Evolutionary conservation across 306 rosid species (phyloP), one percentile per base, ranked within the genome.

Genomic region (Pueraria montana): DNA sequence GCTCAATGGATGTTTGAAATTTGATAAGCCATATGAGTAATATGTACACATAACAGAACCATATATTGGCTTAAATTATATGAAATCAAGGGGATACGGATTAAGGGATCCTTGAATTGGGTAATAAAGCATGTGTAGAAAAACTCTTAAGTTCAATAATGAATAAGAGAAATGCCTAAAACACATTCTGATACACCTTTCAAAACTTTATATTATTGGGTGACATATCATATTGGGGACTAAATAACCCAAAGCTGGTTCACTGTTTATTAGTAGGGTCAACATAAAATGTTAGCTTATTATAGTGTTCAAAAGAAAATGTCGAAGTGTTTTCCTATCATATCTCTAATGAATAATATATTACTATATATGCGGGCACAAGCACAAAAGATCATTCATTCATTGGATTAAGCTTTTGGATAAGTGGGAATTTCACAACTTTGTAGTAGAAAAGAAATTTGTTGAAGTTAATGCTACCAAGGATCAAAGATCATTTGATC

Each of bases 11-110:
- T 42, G 62, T 12, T 18, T 55, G 50, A 65, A 53, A 30, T 20
- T 53, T 73, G 52, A 50, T 53, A 61, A 18, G 73, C 58, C 79
- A 71, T 8, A 71, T 8, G 23, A 50, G 27, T 20, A 38, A 23
- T 61, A 34, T 73, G 40, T 30, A n/a, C 16, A 24, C 0, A 23
- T 30, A 23, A 11, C 70, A 69, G 43, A 58, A 79, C 55, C 30
- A 34, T 18, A 52, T 66, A 26, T 24, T 61, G 40, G 67, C 38
- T 26, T 12, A 26, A 61, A 61, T 11, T 58, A 55, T 20, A 20
- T 20, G 27, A 55, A 55, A 55, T 55, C 5, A 18, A 52, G 11
- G 23, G 23, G 3, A 18, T 53, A 6, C 61, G 2, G 61, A 18
- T 18, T 53, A n/a, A 48, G 4, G 18, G 18, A n/a, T 52, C 59